Evolutionary conservation across 2,329 filamentous ascomycete genomes (phyloP).

Genomic region (Neocucurbitaria cava): DNA sequence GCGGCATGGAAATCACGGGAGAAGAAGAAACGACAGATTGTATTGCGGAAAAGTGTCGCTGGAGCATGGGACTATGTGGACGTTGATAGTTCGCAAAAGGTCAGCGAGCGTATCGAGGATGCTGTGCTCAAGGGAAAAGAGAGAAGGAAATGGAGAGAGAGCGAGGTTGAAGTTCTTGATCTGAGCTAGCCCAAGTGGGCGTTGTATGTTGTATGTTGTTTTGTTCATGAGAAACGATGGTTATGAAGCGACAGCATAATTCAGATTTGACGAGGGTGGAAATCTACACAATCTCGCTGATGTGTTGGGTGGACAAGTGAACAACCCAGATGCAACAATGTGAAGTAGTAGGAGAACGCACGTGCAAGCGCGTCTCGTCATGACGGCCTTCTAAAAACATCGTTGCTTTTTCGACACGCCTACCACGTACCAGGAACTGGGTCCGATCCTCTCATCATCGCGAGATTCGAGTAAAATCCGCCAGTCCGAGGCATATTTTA

Average conservation of each 20-base stretch:
- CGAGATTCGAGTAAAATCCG: conserved; percentile 14
- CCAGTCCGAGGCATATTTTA: conserved; percentile 29
- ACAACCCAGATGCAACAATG: too few species aligned
- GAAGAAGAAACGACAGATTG: conserved; percentile 41
- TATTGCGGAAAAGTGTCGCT: conserved; percentile 39
- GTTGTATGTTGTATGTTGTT: neutral
- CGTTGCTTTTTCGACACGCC: neutral
- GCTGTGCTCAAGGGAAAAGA: conserved; percentile 29
- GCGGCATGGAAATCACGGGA: conserved; percentile 40
- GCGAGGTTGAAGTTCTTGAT: conserved; percentile 46
- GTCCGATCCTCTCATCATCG: neutral
- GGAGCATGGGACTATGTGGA: conserved; percentile 45
- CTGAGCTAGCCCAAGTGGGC: conserved; percentile 6
- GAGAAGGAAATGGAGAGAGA: conserved; percentile 44
- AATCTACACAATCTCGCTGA: too few species aligned
- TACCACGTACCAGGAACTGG: neutral
- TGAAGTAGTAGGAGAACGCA: too few species aligned
- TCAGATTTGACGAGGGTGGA: neutral
- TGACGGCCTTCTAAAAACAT: neutral
- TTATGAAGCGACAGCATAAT: neutral
- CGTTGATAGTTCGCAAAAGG: conserved; percentile 22
- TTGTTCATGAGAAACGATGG: neutral
- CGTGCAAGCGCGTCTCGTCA: neutral
- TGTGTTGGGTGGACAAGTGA: too few species aligned
- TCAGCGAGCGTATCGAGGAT: neutral